These are phyloP conservation scores for Fonsecaea pugnacius DNA, from an alignment of 2,329 filamentous ascomycete species.

Conservation along the genomic window DNA sequence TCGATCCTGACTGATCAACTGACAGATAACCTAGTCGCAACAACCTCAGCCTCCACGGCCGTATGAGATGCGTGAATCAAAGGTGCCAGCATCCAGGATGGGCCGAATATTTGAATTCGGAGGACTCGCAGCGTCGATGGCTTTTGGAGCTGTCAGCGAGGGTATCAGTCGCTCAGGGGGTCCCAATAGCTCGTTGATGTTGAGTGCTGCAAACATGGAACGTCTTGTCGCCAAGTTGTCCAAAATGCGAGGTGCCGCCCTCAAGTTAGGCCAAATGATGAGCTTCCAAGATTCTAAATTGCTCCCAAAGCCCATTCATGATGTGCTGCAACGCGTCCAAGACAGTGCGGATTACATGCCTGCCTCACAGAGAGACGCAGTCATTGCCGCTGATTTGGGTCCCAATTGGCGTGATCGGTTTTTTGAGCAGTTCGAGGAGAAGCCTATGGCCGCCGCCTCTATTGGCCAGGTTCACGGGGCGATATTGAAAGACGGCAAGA, in stretches of 20 bases:
- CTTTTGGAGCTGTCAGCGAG: slow-evolving; percentile 87
- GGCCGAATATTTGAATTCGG: slow-evolving; percentile 93
- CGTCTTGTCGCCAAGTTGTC: slow-evolving; percentile 90
- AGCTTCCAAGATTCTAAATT: slow-evolving; percentile 98
- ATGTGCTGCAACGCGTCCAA: slow-evolving; percentile 91
- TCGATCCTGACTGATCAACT: slow-evolving; percentile 49
- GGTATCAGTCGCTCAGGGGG: slow-evolving; percentile 79
- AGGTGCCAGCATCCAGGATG: slow-evolving; percentile 83
- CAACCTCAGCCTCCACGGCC: slow-evolving; percentile 40
- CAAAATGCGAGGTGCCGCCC: slow-evolving; percentile 92
- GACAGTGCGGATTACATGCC: slow-evolving; percentile 99
- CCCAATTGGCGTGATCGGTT: slow-evolving; percentile 80
- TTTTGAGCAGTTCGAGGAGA: slow-evolving; percentile 83
- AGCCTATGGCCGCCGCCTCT: slow-evolving; percentile 90
- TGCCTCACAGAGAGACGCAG: slow-evolving; percentile 83
- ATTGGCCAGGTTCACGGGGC: slow-evolving; percentile 96
- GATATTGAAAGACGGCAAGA: slow-evolving; percentile 71
- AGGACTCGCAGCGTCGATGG: slow-evolving; percentile 91
- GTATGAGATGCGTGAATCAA: slow-evolving; percentile 83
- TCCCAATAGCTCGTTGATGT: slow-evolving; percentile 75
- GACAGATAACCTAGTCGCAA: slow-evolving; percentile 48
- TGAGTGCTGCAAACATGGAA: slow-evolving; percentile 90
- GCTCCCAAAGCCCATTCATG: slow-evolving; percentile 82
- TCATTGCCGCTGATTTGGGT: slow-evolving; percentile 78
- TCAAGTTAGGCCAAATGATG: slow-evolving; percentile 97